phyloP scores from a whole-genome alignment of 805 yeast genomes.

The Saturnispora bothae region DNA sequence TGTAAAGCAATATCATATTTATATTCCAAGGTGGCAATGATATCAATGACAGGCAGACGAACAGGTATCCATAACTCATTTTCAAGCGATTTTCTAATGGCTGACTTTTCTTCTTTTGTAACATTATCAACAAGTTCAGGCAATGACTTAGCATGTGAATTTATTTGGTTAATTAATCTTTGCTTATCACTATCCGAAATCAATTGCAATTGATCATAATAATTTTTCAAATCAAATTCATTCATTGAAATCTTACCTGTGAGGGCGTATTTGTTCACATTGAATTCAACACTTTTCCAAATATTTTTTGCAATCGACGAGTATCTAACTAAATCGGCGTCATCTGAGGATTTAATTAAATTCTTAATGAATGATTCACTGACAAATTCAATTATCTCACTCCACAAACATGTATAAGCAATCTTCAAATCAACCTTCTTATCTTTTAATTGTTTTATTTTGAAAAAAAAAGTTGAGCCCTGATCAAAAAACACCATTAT shows the following conservation, averaged over 20 bases:
- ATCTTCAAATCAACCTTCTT: slow-evolving; percentile 35
- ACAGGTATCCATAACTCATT: slow-evolving; percentile 37
- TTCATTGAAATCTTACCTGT: slow-evolving; percentile 14
- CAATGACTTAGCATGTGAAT: slow-evolving; percentile 10
- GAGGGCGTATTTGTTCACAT: slow-evolving; percentile 23
- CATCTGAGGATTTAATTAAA: not conserved
- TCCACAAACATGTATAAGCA: slow-evolving; percentile 34
- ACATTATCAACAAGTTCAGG: slow-evolving; percentile 1
- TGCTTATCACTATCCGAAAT: slow-evolving; percentile 13
- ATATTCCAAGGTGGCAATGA: slow-evolving; percentile 49
- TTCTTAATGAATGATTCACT: slow-evolving; percentile 8
- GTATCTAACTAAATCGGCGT: slow-evolving; percentile 16
- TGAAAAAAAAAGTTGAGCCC: slow-evolving; percentile 52
- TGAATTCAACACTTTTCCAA: slow-evolving; percentile 16
- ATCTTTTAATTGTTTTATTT: slow-evolving; percentile 28
- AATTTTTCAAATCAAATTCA: slow-evolving; percentile 10
- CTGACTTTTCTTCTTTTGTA: slow-evolving; percentile 9
- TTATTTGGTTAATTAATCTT: slow-evolving; percentile 9
- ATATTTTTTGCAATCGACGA: slow-evolving; percentile 13
- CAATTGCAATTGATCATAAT: slow-evolving; percentile 6
- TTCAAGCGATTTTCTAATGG: slow-evolving; percentile 3
- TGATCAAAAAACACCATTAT: slow-evolving; percentile 59
- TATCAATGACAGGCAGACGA: slow-evolving; percentile 48
- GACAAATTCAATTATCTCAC: slow-evolving; percentile 32
- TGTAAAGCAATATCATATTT: slow-evolving; percentile 30